phyloP scores from a whole-genome alignment of 1,139 yeast species.

The Chernovozyma sophiae-reginae region DNA sequence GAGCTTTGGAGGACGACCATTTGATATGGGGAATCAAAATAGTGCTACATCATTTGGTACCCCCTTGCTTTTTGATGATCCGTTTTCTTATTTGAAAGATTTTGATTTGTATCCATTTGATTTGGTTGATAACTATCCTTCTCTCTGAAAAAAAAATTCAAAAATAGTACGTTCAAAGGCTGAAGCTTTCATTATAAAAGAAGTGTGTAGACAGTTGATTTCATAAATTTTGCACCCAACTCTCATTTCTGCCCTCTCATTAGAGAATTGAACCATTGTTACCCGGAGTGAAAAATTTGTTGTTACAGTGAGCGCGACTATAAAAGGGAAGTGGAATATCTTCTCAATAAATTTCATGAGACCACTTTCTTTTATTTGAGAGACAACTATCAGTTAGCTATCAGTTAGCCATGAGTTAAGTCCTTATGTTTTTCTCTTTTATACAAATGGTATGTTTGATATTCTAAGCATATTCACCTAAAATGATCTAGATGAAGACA shows the following conservation, averaged over 20 bases:
- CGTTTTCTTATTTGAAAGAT: constrained; percentile 2
- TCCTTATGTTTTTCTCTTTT: neutral
- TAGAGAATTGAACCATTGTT: too few relatives aligned
- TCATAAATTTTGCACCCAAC: too few relatives aligned
- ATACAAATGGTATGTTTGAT: neutral
- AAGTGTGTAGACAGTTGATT: neutral
- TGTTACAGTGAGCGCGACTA: too few relatives aligned
- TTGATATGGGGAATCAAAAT: neutral
- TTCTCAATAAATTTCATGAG: too few relatives aligned
- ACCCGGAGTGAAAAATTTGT: too few relatives aligned
- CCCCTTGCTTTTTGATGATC: constrained; percentile 3
- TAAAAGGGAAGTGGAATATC: too few relatives aligned
- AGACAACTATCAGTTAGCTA: too few relatives aligned
- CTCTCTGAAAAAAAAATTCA: too few relatives aligned
- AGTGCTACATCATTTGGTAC: neutral
- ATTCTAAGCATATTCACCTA: neutral
- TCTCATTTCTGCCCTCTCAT: too few relatives aligned
- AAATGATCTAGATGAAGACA: constrained; percentile 34
- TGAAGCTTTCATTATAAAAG: neutral
- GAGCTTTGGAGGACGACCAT: neutral
- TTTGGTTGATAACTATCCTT: neutral
- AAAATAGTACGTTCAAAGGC: neutral
- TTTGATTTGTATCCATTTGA: constrained; percentile 6
- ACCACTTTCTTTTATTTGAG: too few relatives aligned
- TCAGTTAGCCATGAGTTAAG: too few relatives aligned